A percentile compares a stretch with the other conserved stretches of the same genome.
phyloP scores from a whole-genome alignment of 139 green algal species.

The Closterium sp. region DNA sequence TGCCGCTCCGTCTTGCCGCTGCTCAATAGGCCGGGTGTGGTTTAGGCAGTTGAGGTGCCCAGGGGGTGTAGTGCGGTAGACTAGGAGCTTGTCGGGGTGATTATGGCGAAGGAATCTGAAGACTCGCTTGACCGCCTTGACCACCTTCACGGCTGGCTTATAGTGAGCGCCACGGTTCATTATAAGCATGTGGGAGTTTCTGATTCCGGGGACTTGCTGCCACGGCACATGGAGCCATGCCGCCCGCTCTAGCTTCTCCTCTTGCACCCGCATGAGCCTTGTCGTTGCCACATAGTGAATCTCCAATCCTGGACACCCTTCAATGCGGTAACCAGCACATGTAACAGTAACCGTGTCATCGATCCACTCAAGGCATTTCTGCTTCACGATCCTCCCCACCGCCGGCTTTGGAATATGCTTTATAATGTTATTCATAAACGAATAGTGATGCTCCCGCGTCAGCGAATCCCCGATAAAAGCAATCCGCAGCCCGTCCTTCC shows the following conservation, averaged over 20 bases:
- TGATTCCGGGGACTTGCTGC: not conserved
- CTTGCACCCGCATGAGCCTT: not conserved
- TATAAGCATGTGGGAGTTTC: not conserved
- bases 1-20: not conserved
- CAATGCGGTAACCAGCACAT: not conserved
- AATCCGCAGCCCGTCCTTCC: not conserved
- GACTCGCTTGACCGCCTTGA: not conserved
- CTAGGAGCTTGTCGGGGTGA: not conserved
- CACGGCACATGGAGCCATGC: not conserved
- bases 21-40: not conserved
- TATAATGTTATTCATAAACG: not conserved
- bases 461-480: not conserved
- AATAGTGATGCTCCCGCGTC: not conserved
- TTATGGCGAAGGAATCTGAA: not conserved
- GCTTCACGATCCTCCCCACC: not conserved
- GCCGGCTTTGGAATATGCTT: not conserved
- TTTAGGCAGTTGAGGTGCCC: not conserved
- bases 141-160: not conserved
- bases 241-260: not conserved
- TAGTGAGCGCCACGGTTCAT: not conserved
- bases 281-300: not conserved
- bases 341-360: not conserved
- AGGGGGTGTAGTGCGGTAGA: not conserved
- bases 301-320: not conserved
- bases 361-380: not conserved